These are phyloP conservation scores for Zanthoxylum bungeanum DNA, from an alignment of 345 rosid species.

Conservation along the genomic window DNA sequence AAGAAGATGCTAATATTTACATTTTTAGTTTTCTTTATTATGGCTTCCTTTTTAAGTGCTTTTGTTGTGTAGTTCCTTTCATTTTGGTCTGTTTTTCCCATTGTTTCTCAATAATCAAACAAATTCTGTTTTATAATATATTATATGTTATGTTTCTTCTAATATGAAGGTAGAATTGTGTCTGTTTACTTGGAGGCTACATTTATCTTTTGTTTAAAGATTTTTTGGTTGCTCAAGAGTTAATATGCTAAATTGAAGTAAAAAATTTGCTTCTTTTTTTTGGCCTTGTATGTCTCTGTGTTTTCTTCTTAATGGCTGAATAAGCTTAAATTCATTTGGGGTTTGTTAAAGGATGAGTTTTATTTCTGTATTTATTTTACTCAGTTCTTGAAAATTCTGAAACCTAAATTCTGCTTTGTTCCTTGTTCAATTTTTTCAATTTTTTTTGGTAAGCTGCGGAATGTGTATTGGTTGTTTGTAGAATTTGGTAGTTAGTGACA, in stretches of 20 bases:
- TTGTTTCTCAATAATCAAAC: not conserved
- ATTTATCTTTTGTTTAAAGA: not conserved
- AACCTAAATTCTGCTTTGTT: slow-evolving; percentile 6
- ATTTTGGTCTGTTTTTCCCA: not conserved
- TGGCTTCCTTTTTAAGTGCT: not conserved
- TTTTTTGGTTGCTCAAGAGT: not conserved
- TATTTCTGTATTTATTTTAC: not conserved
- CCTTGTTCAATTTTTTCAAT: not conserved
- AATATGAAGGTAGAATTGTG: not conserved
- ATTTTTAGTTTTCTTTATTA: not conserved
- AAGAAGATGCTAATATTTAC: not conserved
- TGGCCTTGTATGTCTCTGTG: slow-evolving; percentile 1
- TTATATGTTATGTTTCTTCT: not conserved
- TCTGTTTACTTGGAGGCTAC: not conserved
- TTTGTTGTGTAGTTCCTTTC: not conserved
- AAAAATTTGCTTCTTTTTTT: not conserved
- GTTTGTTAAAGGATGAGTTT: not conserved
- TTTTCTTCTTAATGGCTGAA: slow-evolving; percentile 9
- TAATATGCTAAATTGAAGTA: slow-evolving; percentile 16
- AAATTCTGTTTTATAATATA: not conserved
- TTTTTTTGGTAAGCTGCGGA: not conserved
- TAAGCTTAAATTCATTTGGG: slow-evolving; percentile 1
- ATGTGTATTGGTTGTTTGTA: not conserved
- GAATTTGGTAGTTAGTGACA: slow-evolving; percentile 3
- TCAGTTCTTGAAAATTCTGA: not conserved